Base-by-base conservation (phyloP, 805 yeast genomes). In the Kluyveromyces nonfermentans region DNA sequence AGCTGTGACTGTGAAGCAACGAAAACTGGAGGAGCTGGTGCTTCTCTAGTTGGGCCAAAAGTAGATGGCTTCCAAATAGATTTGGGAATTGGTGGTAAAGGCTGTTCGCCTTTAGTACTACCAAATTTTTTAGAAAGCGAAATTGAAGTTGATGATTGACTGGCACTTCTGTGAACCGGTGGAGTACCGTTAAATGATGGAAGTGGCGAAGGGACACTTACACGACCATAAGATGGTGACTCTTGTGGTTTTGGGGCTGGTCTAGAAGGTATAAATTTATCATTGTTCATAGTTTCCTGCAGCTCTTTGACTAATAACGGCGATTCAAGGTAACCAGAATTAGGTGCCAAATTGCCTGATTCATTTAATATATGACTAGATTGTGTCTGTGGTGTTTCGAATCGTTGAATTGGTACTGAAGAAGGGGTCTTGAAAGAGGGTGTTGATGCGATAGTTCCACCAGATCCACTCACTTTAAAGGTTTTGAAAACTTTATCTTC, bases 221-320 rank as follows among this genome's bases (percentile, higher is more conserved):
- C 47, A 30, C 59, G 47, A 15, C 41, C 31, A 10, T 28, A 19
- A 4, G 56, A 37, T 17, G 50, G 41, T 3, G 57, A 46, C 4
- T 60, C 54, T 3, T 74, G 75, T 9, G 85, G 84, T 52, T 73
- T 75, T 28, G 85, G 85, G 0, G 85, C 83, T 0, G 85, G 85
- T 48, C 85, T 68, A 42, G 77, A 72, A 4, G 85, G 85, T 42
- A 79, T 78, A 49, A 73, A 79, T 52, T 71, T 56, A 10, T 53
- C 62, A 43, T 49, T 57, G 28, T 78, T 21, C 51, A 56, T 43
- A 65, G 61, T 31, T 10, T 38, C 46, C 17, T 50, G 50, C 30
- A 50, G 16, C 52, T 22, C 55, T 40, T 36, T 48, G 49, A 19
- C 43, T 5, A 52, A 43, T 20, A 46, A 17, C 32, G 54, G 62